A percentile compares a stretch with the other conserved stretches of the same genome.
Evolutionary conservation across 371 early-diverging fungal species (phyloP).

Genomic region (Saksenaea vasiformis): DNA sequence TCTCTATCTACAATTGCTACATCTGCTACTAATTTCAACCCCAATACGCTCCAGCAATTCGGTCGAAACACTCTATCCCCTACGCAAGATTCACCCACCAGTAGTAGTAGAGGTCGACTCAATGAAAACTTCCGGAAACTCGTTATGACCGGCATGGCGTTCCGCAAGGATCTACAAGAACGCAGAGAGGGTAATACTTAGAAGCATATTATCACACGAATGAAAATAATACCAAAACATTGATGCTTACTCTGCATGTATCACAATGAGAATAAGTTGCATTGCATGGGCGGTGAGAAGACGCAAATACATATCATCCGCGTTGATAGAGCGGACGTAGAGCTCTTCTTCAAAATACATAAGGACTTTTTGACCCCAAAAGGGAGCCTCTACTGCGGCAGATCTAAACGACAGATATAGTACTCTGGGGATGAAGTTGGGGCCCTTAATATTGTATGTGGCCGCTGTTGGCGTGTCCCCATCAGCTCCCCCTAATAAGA

Average conservation of each 20-base stretch:
- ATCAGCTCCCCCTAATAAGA: too few species aligned
- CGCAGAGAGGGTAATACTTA: slow-evolving; percentile 23
- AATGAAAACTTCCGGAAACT: slow-evolving; percentile 56
- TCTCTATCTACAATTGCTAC: slow-evolving; percentile 47
- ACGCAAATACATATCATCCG: too few species aligned
- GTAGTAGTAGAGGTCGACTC: slow-evolving; percentile 34
- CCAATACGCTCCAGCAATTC: slow-evolving; percentile 19
- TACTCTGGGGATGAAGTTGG: too few species aligned
- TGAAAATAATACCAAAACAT: neutral
- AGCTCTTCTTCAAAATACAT: too few species aligned
- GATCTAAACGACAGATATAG: too few species aligned
- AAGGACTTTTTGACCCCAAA: too few species aligned
- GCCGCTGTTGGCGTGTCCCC: too few species aligned
- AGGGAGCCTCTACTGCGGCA: too few species aligned
- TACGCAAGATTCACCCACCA: slow-evolving; percentile 7
- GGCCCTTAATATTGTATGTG: too few species aligned
- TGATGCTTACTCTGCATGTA: neutral
- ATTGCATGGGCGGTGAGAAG: too few species aligned
- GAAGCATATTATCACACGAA: neutral
- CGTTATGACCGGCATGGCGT: slow-evolving; percentile 57
- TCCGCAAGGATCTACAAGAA: slow-evolving; percentile 52
- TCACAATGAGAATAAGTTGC: too few species aligned
- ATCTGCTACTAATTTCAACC: slow-evolving; percentile 45
- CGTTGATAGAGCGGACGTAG: too few species aligned
- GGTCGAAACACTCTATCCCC: slow-evolving; percentile 14